A percentile compares a stretch with the other conserved stretches of the same genome.
These are phyloP conservation scores for Nemania sp. DNA, from an alignment of 2,329 filamentous ascomycete genomes.

Conservation along the genomic window DNA sequence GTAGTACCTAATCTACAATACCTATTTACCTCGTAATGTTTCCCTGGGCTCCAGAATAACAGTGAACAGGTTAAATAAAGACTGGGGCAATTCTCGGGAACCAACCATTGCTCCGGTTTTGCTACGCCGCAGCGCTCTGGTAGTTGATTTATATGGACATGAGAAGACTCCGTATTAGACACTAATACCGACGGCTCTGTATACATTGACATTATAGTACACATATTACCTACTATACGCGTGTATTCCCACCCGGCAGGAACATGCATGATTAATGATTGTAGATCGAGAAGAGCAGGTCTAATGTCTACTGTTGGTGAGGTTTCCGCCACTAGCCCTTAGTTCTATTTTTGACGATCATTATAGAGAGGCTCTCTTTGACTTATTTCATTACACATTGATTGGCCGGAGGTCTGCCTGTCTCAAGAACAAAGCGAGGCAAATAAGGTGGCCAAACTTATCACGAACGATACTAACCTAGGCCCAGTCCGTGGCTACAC, in stretches of 20 bases:
- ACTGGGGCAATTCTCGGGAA: not conserved
- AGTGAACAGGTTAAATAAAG: not conserved
- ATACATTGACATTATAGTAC: not conserved
- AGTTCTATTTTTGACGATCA: conserved; percentile 5
- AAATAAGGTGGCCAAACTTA: conserved; percentile 5
- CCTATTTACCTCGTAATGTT: no score
- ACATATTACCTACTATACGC: not conserved
- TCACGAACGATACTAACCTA: conserved; percentile 1
- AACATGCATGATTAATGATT: conserved; percentile 22
- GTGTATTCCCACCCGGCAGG: not conserved
- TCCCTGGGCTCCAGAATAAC: not conserved
- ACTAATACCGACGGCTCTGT: conserved; percentile 9
- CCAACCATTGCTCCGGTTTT: not conserved
- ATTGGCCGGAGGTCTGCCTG: conserved; percentile 12
- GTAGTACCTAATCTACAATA: no score
- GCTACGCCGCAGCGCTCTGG: not conserved
- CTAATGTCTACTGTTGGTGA: not conserved
- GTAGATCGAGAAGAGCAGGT: conserved; percentile 5
- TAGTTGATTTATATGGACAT: not conserved
- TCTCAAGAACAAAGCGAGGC: not conserved
- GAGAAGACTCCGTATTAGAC: not conserved
- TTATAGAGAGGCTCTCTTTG: not conserved
- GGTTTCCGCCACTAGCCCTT: not conserved
- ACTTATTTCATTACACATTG: conserved; percentile 14
- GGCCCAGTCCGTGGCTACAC: not conserved